phyloP scores from a whole-genome alignment of 208 protist species.

The Giardia muris region DNA sequence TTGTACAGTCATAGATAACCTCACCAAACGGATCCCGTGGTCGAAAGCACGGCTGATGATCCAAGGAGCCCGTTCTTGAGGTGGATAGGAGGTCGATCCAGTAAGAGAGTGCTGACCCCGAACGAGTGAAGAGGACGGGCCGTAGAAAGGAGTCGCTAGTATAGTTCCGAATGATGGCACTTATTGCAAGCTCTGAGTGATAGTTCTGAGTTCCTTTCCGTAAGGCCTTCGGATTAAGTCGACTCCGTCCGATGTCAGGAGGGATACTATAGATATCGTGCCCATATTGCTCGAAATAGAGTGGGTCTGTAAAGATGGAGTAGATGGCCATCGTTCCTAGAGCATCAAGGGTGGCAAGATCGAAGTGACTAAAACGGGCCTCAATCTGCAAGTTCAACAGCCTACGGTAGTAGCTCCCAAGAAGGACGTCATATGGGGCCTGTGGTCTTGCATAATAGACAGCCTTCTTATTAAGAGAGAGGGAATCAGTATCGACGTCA shows the following conservation, averaged over 20 bases:
- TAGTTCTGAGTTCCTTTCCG: not conserved
- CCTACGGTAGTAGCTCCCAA: not conserved
- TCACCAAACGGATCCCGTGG: too few species aligned
- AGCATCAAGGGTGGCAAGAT: not conserved
- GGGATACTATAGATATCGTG: not conserved
- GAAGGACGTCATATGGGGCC: not conserved
- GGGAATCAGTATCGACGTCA: not conserved
- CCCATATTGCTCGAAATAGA: not conserved
- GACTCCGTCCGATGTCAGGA: not conserved
- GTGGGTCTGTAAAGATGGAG: not conserved
- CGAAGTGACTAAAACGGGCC: not conserved
- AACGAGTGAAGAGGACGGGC: not conserved
- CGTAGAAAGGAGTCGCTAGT: not conserved
- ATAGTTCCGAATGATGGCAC: not conserved
- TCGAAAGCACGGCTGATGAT: too few species aligned
- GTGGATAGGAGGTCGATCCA: not conserved
- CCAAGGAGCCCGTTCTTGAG: too few species aligned
- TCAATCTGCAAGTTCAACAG: not conserved
- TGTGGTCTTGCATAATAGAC: not conserved
- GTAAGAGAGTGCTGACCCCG: not conserved
- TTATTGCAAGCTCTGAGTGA: not conserved
- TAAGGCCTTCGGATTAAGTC: too few species aligned
- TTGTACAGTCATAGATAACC: too few species aligned
- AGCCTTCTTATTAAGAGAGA: not conserved
- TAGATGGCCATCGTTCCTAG: not conserved